Evolutionary conservation across 331 rosid genomes (phyloP).

Genomic region (Rosa hybrid): DNA sequence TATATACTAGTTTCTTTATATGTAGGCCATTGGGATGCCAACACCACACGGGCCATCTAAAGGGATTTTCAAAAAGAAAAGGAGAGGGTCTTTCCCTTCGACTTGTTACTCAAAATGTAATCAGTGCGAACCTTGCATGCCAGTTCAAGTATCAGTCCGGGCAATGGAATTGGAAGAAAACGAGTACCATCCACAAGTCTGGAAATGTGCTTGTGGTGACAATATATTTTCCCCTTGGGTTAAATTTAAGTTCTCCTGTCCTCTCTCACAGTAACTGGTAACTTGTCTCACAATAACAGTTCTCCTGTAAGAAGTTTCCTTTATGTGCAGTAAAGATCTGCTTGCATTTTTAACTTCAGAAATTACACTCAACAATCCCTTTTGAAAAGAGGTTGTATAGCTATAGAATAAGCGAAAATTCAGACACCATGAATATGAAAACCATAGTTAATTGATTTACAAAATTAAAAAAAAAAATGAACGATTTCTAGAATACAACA

Average conservation of each 20-base stretch:
- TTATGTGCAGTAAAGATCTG: not conserved
- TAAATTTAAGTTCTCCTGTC: not conserved
- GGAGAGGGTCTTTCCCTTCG: constrained; percentile 49
- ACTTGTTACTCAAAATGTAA: constrained; percentile 55
- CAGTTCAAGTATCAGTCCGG: constrained; percentile 57
- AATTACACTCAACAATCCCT: not conserved
- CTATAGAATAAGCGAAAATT: too few relatives aligned
- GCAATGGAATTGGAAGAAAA: constrained; percentile 33
- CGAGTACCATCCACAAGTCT: constrained; percentile 57
- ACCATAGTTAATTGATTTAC: not conserved
- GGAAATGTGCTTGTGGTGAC: constrained; percentile 66
- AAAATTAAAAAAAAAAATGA: not conserved
- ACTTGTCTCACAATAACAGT: not conserved
- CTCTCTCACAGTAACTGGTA: not conserved
- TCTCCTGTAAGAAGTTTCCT: not conserved
- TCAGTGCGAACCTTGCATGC: constrained; percentile 60
- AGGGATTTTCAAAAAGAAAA: constrained; percentile 19
- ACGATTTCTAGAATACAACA: not conserved
- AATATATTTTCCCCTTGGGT: constrained; percentile 49
- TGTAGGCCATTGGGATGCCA: constrained; percentile 30
- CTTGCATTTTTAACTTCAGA: not conserved
- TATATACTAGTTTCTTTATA: not conserved
- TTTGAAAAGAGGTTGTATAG: not conserved
- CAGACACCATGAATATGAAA: too few relatives aligned
- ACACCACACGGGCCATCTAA: not conserved